Percentiles rank a stretch among this genome's conserved stretches.
phyloP scores from a whole-genome alignment of 768 basidiomycete genomes.

The Filobasidium floriforme region DNA sequence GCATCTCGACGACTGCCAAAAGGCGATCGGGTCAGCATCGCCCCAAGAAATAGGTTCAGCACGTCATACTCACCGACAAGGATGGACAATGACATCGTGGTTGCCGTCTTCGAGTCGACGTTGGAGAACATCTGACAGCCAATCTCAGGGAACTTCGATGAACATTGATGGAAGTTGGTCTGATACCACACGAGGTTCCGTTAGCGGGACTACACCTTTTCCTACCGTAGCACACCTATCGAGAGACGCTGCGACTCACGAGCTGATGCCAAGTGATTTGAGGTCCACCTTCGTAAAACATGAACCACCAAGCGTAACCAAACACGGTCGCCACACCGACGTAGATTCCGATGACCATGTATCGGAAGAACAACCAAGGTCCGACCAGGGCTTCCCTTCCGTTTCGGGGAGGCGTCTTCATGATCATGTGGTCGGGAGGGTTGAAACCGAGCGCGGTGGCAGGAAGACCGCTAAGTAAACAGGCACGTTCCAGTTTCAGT shows the following conservation, averaged over 20 bases:
- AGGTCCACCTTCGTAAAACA: conserved; percentile 79
- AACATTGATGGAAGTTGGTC: conserved; percentile 96
- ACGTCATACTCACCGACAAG: conserved; percentile 55
- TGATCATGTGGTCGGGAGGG: conserved; percentile 85
- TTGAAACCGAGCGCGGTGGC: conserved; percentile 98
- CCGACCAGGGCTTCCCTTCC: conserved; percentile 84
- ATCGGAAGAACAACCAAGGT: conserved; percentile 91
- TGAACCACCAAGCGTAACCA: conserved; percentile 99
- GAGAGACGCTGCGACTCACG: conserved; percentile 53
- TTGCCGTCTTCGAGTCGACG: conserved; percentile 72
- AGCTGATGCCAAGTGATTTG: conserved; percentile 89
- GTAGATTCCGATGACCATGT: conserved; percentile 85
- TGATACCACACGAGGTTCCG: conserved; percentile 41
- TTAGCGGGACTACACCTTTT: not conserved
- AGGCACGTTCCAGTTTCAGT: not conserved
- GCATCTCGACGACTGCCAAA: conserved; percentile 41
- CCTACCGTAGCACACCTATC: not conserved
- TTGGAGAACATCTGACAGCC: conserved; percentile 95
- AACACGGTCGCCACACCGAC: conserved; percentile 93
- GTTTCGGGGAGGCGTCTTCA: conserved; percentile 85
- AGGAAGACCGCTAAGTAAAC: conserved; percentile 55
- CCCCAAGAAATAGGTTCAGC: not conserved
- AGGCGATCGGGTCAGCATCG: not conserved
- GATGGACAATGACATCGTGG: conserved; percentile 93
- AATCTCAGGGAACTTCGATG: conserved; percentile 71